Conservation (phyloP, 202 grass and related monocot species). For the Bolboschoenoplectus hybrid region DNA sequence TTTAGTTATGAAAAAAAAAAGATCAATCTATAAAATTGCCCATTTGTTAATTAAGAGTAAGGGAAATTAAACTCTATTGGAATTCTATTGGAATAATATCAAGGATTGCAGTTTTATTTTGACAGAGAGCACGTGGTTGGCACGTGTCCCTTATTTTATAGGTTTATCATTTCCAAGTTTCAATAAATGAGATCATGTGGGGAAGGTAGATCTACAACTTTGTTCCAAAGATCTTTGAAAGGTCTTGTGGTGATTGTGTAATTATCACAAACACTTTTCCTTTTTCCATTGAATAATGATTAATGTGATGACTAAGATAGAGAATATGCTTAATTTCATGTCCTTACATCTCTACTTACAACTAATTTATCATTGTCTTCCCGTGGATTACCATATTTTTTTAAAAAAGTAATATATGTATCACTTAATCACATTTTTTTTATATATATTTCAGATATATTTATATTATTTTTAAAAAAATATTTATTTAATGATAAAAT, state of each 20-base stretch:
- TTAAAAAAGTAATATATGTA: too few species aligned
- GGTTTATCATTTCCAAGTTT: not conserved
- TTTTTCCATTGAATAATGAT: not conserved
- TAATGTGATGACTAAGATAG: not conserved
- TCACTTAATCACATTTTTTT: too few species aligned
- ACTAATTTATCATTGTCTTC: not conserved
- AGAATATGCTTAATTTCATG: not conserved
- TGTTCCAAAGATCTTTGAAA: not conserved
- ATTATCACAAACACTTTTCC: not conserved
- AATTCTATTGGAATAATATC: not conserved
- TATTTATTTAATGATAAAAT: too few species aligned
- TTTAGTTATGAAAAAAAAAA: not conserved
- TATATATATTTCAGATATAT: too few species aligned
- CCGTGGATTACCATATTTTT: not conserved
- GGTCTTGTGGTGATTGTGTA: not conserved
- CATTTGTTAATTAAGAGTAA: too few species aligned
- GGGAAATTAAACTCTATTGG: too few species aligned
- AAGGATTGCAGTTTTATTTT: not conserved
- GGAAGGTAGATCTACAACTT: constrained; percentile 14
- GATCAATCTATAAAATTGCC: not conserved
- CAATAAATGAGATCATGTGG: constrained; percentile 2
- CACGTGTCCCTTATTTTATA: not conserved
- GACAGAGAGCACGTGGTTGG: not conserved
- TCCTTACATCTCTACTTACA: not conserved
- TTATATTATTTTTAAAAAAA: too few species aligned